Percentiles rank a stretch among this genome's conserved stretches.
Conservation (phyloP, 805 yeast species). For the Candida cerambycidarum region DNA sequence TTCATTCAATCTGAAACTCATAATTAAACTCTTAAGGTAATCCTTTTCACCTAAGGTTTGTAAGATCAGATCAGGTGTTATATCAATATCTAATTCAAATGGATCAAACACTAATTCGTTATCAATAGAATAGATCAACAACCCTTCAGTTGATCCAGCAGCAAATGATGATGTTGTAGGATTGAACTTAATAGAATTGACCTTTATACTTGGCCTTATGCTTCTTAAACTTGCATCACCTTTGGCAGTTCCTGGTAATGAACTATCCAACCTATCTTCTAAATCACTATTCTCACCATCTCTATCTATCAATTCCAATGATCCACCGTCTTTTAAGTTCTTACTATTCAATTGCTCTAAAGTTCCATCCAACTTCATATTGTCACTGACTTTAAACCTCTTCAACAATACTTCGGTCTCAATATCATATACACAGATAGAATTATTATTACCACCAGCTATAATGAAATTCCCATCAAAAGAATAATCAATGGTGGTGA, state of each 20-base stretch:
- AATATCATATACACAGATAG: constrained; percentile 88
- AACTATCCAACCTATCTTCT: constrained; percentile 73
- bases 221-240: constrained; percentile 74
- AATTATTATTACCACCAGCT: constrained; percentile 92
- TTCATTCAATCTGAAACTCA: constrained; percentile 94
- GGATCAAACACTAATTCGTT: constrained; percentile 82
- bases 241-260: constrained; percentile 84
- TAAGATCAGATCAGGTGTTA: constrained; percentile 76
- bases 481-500: constrained; percentile 78
- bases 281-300: constrained; percentile 84
- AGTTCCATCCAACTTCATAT: constrained; percentile 92
- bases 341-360: constrained; percentile 73
- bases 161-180: constrained; percentile 91
- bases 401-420: constrained; percentile 82
- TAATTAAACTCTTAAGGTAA: constrained; percentile 75
- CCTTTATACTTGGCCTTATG: constrained; percentile 79
- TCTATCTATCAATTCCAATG: constrained; percentile 67
- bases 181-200: constrained; percentile 74
- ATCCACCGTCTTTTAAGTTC: constrained; percentile 83
- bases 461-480: constrained; percentile 85
- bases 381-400: constrained; percentile 80
- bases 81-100: constrained; percentile 87
- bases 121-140: constrained; percentile 79
- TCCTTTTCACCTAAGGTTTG: constrained; percentile 60
- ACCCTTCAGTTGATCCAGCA: constrained; percentile 93